These are phyloP conservation scores for Rutstroemia sp. DNA, from an alignment of 2,329 filamentous ascomycete species.

Conservation along the genomic window DNA sequence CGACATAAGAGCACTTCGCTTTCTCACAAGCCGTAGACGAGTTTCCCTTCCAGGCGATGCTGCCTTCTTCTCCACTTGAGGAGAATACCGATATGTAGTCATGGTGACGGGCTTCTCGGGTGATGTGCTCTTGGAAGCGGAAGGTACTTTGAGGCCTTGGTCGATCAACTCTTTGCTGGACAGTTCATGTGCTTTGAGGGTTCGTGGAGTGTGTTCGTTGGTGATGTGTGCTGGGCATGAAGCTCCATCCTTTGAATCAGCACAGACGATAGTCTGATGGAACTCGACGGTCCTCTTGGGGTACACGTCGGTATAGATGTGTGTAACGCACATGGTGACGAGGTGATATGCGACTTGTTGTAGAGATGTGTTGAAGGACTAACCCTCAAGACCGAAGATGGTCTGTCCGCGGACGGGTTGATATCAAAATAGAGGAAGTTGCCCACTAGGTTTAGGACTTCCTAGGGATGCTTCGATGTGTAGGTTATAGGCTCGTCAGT, in stretches of 20 bases:
- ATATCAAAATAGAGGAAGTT: background rate
- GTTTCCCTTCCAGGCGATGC: conserved; percentile 23
- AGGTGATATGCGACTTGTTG: background rate
- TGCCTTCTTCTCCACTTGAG: conserved; percentile 27
- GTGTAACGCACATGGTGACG: conserved; percentile 43
- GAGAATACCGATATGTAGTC: conserved; percentile 5
- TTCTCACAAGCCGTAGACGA: conserved; percentile 32
- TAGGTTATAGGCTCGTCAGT: background rate
- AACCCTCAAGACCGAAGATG: background rate
- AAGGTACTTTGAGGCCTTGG: conserved; percentile 13
- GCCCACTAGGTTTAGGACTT: background rate
- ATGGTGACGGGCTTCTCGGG: conserved; percentile 25
- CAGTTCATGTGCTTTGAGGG: conserved; percentile 30
- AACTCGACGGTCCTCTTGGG: conserved; percentile 35
- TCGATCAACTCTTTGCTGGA: conserved; percentile 17
- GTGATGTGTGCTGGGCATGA: conserved; percentile 37
- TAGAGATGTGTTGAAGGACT: background rate
- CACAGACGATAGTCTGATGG: conserved; percentile 32
- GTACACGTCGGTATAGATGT: conserved; percentile 40
- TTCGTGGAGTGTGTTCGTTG: conserved; percentile 36
- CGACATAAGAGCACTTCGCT: conserved; percentile 19
- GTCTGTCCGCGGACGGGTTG: background rate
- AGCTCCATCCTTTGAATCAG: conserved; percentile 32
- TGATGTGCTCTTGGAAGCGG: conserved; percentile 29
- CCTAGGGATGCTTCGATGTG: background rate